These are phyloP conservation scores for Neoarthrinium moseri DNA, from an alignment of 2,329 filamentous ascomycete species.

Conservation along the genomic window DNA sequence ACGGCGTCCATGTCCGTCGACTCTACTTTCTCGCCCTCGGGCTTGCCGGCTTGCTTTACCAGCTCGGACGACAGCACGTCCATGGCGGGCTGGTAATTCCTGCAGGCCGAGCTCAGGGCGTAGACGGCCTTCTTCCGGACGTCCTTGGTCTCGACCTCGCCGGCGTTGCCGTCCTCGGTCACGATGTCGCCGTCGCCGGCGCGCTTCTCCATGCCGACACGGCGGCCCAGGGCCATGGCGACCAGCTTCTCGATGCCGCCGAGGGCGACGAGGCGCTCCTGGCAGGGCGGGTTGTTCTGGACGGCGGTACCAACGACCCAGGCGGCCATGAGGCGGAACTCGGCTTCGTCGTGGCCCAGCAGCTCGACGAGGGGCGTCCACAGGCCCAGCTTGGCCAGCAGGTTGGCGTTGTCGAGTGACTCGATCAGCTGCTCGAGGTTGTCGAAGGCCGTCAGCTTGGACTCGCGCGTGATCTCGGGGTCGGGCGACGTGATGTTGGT, in stretches of 20 bases:
- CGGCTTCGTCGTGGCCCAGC: slow-evolving; percentile 65
- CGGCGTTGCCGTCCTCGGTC: slow-evolving; percentile 8
- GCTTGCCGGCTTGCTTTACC: slow-evolving; percentile 50
- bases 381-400: slow-evolving; percentile 73
- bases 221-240: slow-evolving; percentile 46
- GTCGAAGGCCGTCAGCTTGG: slow-evolving; percentile 84
- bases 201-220: slow-evolving; percentile 14
- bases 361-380: slow-evolving; percentile 79
- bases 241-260: slow-evolving; percentile 73
- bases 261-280: slow-evolving; percentile 65
- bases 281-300: slow-evolving; percentile 87
- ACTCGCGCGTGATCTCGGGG: slow-evolving; percentile 65
- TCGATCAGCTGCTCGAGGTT: slow-evolving; percentile 94
- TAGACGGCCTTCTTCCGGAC: slow-evolving; percentile 87
- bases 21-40: slow-evolving; percentile 61
- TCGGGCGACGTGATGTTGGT: slow-evolving; percentile 64
- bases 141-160: slow-evolving; percentile 54
- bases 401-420: slow-evolving; percentile 94
- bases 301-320: slow-evolving; percentile 95
- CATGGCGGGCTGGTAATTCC: slow-evolving; percentile 87
- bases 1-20: slow-evolving; percentile 85
- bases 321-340: slow-evolving; percentile 82
- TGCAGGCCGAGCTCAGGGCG: slow-evolving; percentile 78
- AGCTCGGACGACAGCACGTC: slow-evolving; percentile 65
- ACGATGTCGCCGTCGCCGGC: slow-evolving; percentile 11